phyloP scores from a whole-genome alignment of 495 filamentous ascomycete species.

The Coniosporium apollinis region DNA sequence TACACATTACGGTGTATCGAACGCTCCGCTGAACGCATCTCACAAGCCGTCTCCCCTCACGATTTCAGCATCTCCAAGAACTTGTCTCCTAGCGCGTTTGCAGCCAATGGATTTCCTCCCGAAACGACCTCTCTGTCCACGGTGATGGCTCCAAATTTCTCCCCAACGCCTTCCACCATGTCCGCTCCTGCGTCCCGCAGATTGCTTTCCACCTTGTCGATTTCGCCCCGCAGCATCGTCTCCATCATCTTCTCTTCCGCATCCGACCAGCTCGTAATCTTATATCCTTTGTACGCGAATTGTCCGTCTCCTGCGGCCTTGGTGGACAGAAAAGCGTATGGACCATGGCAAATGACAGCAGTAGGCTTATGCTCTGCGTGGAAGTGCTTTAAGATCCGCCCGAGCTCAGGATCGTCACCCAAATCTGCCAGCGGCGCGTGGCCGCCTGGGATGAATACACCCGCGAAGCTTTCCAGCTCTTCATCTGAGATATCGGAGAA shows the following conservation, averaged over 20 bases:
- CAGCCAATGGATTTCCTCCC: slow-evolving; percentile 6
- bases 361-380: slow-evolving; percentile 23
- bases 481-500: no score
- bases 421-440: no score
- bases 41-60: no score
- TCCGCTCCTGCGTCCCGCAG: slow-evolving; percentile 8
- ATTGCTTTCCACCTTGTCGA: slow-evolving; percentile 6
- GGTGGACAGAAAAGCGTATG: slow-evolving; percentile 27
- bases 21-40: no score
- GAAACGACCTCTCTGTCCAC: slow-evolving; percentile 8
- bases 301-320: slow-evolving; percentile 15
- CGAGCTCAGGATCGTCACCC: no score
- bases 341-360: slow-evolving; percentile 28
- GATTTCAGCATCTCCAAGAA: no score
- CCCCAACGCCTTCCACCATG: slow-evolving; percentile 7
- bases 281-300: slow-evolving; percentile 22
- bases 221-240: slow-evolving; percentile 5
- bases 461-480: no score
- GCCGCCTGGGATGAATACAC: no score
- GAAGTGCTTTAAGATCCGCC: slow-evolving; percentile 24
- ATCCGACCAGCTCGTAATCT: slow-evolving; percentile 9
- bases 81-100: slow-evolving; percentile 6
- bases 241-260: slow-evolving; percentile 10
- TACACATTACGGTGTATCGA: no score
- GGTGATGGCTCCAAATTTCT: slow-evolving; percentile 3